These are phyloP conservation scores for Grammothele lineata DNA, from an alignment of 768 basidiomycete species.

Conservation along the genomic window DNA sequence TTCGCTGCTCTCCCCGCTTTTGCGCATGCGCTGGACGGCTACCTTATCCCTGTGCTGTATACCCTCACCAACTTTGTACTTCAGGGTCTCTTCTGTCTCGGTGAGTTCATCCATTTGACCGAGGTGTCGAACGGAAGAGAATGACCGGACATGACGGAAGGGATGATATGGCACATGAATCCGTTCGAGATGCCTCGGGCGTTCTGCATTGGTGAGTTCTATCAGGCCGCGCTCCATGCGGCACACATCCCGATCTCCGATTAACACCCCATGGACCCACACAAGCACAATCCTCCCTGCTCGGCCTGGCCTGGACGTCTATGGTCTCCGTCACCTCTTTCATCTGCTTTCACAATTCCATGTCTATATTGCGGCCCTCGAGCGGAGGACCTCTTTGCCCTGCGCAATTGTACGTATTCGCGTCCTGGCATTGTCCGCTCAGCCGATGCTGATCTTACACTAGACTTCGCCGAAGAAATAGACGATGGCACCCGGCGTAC, in stretches of 20 bases:
- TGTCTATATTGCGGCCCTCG: constrained; percentile 11
- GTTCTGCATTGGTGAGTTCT: constrained; percentile 52
- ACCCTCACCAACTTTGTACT: constrained; percentile 46
- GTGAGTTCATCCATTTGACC: constrained; percentile 34
- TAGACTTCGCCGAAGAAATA: constrained; percentile 28
- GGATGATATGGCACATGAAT: constrained; percentile 62
- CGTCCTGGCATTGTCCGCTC: too few relatives aligned
- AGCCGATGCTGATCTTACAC: too few relatives aligned
- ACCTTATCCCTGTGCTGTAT: constrained; percentile 49
- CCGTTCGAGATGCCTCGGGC: constrained; percentile 51
- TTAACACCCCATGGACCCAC: not conserved
- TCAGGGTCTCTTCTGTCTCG: constrained; percentile 56
- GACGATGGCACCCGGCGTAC: constrained; percentile 47
- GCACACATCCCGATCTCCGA: not conserved
- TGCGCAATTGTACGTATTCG: constrained; percentile 7
- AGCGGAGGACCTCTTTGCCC: constrained; percentile 3
- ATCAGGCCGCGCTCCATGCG: not conserved
- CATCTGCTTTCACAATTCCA: constrained; percentile 21
- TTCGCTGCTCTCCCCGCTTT: constrained; percentile 46
- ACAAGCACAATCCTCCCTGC: constrained; percentile 16
- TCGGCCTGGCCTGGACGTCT: constrained; percentile 18
- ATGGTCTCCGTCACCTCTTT: constrained; percentile 23
- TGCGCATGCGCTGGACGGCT: constrained; percentile 36
- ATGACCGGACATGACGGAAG: constrained; percentile 28
- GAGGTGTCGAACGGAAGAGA: not conserved